Evolutionary conservation across 1,284 basidiomycete genomes (phyloP), one percentile per base, ranked within the genome.

Genomic region (Leccinum olivaceoglutinosum): DNA sequence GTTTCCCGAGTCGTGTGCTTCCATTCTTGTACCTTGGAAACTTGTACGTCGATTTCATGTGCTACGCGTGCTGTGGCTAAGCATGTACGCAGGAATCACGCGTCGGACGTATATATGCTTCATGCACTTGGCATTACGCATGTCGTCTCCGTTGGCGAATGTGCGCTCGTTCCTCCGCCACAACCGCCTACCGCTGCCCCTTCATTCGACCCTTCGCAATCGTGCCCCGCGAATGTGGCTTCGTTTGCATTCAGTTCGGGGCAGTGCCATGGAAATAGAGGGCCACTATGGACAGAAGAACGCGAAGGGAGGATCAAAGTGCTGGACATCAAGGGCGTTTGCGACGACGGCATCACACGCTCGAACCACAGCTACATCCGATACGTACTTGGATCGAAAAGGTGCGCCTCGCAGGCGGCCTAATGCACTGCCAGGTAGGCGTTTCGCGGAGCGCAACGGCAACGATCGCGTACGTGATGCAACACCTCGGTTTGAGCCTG

Each of bases 271-370:
- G 55, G 29, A 25, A 57, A 57, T 38, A 9, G 6, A 38, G 55
- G 34, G 55, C 38, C 34, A 4, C n/a, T 57, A n/a, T 57, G 55
- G 55, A 57, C 21, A n/a, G 55, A 57, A 57, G 55, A 57, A 36
- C 11, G 55, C 11, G 55, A 57, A 36, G 55, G 55, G 55, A 25
- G 55, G 29, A 57, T 57, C 55, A 57, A 57, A 57, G 55, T 57
- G 3, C 55, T 8, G 16, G 55, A 57, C 4, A 57, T 57, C 0
- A 57, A 57, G 16, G 55, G 55, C 2, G 55, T 57, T 32, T 57
- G 55, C 29, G 55, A 57, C 55, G 55, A 57, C 34, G 55, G 55
- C n/a, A 57, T 57, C n/a, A 57, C n/a, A 57, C 34, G n/a, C 55
- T 57, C 34, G 55, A 57, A 57, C 55, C 56, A 8, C 56, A 57